Evolutionary conservation across 192 early-diverging fungal species (phyloP), one percentile per base, ranked within the genome.

Genomic region (Coemansia sp.): DNA sequence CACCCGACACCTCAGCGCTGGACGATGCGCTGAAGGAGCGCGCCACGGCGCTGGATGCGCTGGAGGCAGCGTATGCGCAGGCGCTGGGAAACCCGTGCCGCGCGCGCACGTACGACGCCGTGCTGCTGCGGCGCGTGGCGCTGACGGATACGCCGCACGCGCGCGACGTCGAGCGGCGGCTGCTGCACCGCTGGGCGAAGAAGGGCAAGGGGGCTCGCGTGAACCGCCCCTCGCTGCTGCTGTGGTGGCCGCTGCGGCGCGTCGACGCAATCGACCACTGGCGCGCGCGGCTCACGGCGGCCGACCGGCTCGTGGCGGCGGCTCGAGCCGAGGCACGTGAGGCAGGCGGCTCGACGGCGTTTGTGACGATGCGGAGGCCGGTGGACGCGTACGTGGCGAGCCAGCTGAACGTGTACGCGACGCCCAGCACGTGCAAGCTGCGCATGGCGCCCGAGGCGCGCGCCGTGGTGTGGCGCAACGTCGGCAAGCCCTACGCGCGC

Each of bases 371-470:
- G 80, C 81, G 86, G 62, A 78, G 84, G 16, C 78, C 90, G 6
- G 78, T 78, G 14, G 88, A 89, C 62, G 92, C 92, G 72, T 84
- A 87, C 71, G 69, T 90, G 13, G 76, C 88, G 31, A 77, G 87
- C 33, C 91, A 92, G 74, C 84, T 86, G 2, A 85, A 87, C 54
- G 85, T 90, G 27, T 77, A 88, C 42, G 75, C 87, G 6, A 80
- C 84, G 51, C 91, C 92, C 2, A 86, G 87, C 44, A 69, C 85
- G 9, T 87, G 87, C 45, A 70, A 78, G 14, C 85, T 89, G 13
- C 70, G 70, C 27, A 79, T 89, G 62, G 91, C 92, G 4, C 91
- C 91, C 17, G 91, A 91, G 62, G 90, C 92, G 16, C 87, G 90
- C 7, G 86, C 92, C 29, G 75, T 94, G 9, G 84, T 82, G 40